Evolutionary conservation across 805 yeast species (phyloP).

Genomic region (Aciculoconidium aculeatum): DNA sequence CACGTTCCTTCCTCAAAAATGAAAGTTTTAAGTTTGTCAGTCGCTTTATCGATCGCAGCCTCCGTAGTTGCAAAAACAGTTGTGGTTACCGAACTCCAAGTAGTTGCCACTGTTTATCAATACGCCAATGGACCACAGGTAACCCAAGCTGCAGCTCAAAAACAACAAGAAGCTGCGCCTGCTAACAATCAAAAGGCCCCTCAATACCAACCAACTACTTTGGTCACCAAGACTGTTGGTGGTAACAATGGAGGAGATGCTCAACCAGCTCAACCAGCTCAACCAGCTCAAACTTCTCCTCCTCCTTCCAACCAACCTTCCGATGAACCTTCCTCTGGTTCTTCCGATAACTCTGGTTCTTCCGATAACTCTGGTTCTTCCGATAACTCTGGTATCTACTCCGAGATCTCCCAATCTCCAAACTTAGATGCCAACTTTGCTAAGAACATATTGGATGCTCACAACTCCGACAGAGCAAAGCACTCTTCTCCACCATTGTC

Average conservation of each 20-base stretch:
- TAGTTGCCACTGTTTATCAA: conserved; percentile 19
- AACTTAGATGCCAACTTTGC: conserved; percentile 28
- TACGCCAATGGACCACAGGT: not conserved
- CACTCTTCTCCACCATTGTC: conserved; percentile 47
- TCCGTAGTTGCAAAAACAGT: conserved; percentile 19
- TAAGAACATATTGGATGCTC: conserved; percentile 47
- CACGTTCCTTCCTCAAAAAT: conserved; percentile 10
- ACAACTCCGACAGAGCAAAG: conserved; percentile 50
- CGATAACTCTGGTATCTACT: conserved; percentile 14
- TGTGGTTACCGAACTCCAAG: conserved; percentile 22
- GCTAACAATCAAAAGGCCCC: not conserved
- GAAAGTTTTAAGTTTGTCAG: conserved; percentile 18
- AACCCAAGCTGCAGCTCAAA: conserved; percentile 3
- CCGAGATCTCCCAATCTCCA: conserved; percentile 12
- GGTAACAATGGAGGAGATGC: no score
- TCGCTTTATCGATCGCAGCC: conserved; percentile 17
- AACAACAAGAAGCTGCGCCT: not conserved
- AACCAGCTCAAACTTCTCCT: conserved; percentile 4
- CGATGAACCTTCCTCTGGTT: conserved; percentile 12
- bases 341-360: conserved; percentile 7
- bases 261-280: conserved; percentile 4
- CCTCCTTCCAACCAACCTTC: conserved; percentile 15
- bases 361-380: conserved; percentile 9
- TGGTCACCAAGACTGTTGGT: conserved; percentile 8
- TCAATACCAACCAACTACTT: conserved; percentile 11